Percentiles rank a stretch among this genome's conserved stretches.
Conservation (phyloP, 352 stramenopile species). For the Pythium volutum region DNA sequence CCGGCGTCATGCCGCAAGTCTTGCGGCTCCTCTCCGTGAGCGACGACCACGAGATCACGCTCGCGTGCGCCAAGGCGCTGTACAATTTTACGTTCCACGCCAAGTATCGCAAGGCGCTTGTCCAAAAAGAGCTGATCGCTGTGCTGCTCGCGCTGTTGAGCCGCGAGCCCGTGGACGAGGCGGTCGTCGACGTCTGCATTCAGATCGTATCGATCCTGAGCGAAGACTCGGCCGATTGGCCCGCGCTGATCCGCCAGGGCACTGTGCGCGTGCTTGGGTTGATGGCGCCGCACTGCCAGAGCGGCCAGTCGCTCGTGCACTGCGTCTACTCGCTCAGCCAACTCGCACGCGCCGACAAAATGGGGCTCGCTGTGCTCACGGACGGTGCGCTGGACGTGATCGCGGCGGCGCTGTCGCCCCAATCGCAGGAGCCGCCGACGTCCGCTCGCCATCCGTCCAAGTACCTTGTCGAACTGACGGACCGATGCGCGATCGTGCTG, state of each 20-base stretch:
- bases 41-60: slow-evolving; percentile 45
- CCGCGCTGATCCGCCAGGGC: slow-evolving; percentile 46
- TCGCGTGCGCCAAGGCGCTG: slow-evolving; percentile 62
- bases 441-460: slow-evolving; percentile 11
- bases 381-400: slow-evolving; percentile 67
- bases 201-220: slow-evolving; percentile 65
- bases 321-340: slow-evolving; percentile 68
- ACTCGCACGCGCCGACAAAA: slow-evolving; percentile 51
- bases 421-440: slow-evolving; percentile 10
- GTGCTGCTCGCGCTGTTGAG: slow-evolving; percentile 42
- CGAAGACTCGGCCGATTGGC: slow-evolving; percentile 54
- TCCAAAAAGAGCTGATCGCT: slow-evolving; percentile 55
- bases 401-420: slow-evolving; percentile 31
- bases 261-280: slow-evolving; percentile 53
- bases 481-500: slow-evolving; percentile 69
- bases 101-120: slow-evolving; percentile 48
- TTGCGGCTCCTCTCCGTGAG: slow-evolving; percentile 46
- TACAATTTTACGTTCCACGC: slow-evolving; percentile 70
- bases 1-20: slow-evolving; percentile 42
- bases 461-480: slow-evolving; percentile 28
- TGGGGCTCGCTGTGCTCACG: slow-evolving; percentile 35
- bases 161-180: slow-evolving; percentile 25
- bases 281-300: slow-evolving; percentile 33
- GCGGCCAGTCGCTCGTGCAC: slow-evolving; percentile 32
- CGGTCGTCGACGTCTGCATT: slow-evolving; percentile 57